Conservation (phyloP, 2,329 filamentous ascomycete genomes). For the Colletotrichum sublineola region DNA sequence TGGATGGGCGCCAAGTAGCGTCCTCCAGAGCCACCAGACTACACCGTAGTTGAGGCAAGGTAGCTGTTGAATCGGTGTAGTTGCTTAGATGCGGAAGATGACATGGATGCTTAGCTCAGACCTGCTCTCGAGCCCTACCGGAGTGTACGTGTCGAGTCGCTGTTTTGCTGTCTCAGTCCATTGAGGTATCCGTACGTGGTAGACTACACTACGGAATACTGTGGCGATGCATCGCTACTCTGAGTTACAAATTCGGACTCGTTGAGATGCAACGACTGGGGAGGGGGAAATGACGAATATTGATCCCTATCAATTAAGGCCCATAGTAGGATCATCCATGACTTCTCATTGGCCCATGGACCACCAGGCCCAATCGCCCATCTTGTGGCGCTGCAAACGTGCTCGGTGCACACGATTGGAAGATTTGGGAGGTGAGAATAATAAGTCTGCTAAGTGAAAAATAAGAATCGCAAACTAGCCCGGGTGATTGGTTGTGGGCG, state of each 20-base stretch:
- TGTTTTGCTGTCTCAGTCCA: background rate
- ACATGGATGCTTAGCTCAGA: background rate
- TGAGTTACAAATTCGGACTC: background rate
- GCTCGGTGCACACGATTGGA: constrained; percentile 27
- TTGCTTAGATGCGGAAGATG: background rate
- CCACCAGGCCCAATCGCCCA: constrained; percentile 21
- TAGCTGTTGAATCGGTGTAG: background rate
- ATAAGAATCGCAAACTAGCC: background rate
- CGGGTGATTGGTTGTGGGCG: constrained; percentile 2
- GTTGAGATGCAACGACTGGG: background rate
- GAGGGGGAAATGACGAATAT: constrained; percentile 9
- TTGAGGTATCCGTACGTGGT: background rate
- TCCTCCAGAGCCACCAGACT: background rate
- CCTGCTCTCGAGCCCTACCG: too few species aligned
- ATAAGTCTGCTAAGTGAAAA: background rate
- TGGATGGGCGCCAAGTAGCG: background rate
- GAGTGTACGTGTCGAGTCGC: background rate
- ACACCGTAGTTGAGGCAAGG: background rate
- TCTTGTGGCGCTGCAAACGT: constrained; percentile 28
- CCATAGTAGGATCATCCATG: constrained; percentile 1
- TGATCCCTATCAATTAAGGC: constrained; percentile 13
- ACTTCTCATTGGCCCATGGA: constrained; percentile 22
- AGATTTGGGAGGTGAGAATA: constrained; percentile 23
- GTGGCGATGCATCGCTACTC: background rate
- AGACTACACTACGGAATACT: background rate